Conservation (phyloP, 495 filamentous ascomycete genomes). For the Hypoxylon lenormandii region DNA sequence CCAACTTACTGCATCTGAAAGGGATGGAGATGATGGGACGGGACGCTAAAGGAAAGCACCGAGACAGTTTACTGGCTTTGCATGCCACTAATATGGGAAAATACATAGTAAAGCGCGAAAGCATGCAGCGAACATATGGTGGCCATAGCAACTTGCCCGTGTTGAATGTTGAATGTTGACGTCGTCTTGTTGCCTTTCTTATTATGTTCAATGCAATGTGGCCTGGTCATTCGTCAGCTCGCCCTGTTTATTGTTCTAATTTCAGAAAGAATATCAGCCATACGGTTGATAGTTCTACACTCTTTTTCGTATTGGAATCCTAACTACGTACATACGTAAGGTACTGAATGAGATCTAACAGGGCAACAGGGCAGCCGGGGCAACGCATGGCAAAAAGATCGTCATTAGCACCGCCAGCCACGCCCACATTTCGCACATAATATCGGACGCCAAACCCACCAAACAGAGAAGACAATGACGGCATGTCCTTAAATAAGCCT, state of each 20-base stretch:
- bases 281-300: constrained; percentile 13
- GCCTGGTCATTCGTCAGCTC: constrained; percentile 32
- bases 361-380: constrained; percentile 23
- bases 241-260: constrained; percentile 35
- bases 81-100: constrained; percentile 24
- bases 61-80: constrained; percentile 9
- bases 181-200: constrained; percentile 13
- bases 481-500: constrained; percentile 33
- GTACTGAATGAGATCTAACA: too few relatives aligned
- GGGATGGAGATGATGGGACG: constrained; percentile 29
- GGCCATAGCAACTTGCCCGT: constrained; percentile 32
- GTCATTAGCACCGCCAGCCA: constrained; percentile 39
- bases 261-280: constrained; percentile 5
- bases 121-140: constrained; percentile 1
- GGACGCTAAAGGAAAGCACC: constrained; percentile 17
- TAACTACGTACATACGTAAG: neutral
- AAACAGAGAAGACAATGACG: constrained; percentile 36
- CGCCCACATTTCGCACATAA: constrained; percentile 34
- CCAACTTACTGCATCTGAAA: constrained; percentile 21
- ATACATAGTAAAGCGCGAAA: constrained; percentile 19
- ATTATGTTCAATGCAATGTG: constrained; percentile 8
- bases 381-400: constrained; percentile 45
- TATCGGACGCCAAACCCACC: constrained; percentile 25
- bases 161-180: constrained; percentile 40
- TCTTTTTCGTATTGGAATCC: constrained; percentile 39